Base-by-base conservation (phyloP, 345 rosid species). In the Eucalyptus erythrocorys region DNA sequence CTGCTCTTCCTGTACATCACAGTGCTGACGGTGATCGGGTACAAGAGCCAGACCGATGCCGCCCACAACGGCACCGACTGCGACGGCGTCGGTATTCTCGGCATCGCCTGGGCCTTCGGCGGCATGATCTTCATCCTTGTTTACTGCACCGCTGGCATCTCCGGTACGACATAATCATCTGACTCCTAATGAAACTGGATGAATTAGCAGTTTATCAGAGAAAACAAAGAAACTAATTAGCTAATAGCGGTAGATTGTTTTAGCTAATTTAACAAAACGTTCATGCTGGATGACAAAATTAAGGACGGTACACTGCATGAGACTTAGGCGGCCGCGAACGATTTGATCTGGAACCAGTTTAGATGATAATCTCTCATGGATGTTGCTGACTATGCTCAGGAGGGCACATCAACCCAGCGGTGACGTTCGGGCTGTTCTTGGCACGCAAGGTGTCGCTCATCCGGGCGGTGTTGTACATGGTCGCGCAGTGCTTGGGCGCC, bases 71-170 rank as follows among this genome's bases (percentile, higher is more conserved):
- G 48, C 43, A 68, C 87, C n/a, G 94, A 89, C 32, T 97, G 99
- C 37, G 94, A 94, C 11, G 97, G 99, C 48, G 99, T 97, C 21
- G 99, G 99, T 32, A 91, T 95, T 87, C 95, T 97, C 48, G 99
- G 99, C 47, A 95, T 97, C 64, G 99, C 99, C 55, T 97, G 98
- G 98, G 97, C 99, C 87, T 97, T 97, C 40, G 99, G 99, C 87
- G 99, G 99, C 92, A 97, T 97, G 99, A 96, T 97, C 88, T 97
- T 97, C 90, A 87, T 97, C 87, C 99, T 97, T 85, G 98, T 97
- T 90, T 97, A 97, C 94, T 97, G 98, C 94, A 97, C 98, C 19
- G 98, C 99, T 13, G 99, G 98, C 88, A 94, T 97, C 90, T 97
- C 99, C 82, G 98, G 99, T 97, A 59, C 86, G 15, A 3, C 47